A percentile compares a stretch with the other conserved stretches of the same genome.
These are phyloP conservation scores for Pichia sp. DNA, from an alignment of 1,139 yeast genomes.

Conservation along the genomic window DNA sequence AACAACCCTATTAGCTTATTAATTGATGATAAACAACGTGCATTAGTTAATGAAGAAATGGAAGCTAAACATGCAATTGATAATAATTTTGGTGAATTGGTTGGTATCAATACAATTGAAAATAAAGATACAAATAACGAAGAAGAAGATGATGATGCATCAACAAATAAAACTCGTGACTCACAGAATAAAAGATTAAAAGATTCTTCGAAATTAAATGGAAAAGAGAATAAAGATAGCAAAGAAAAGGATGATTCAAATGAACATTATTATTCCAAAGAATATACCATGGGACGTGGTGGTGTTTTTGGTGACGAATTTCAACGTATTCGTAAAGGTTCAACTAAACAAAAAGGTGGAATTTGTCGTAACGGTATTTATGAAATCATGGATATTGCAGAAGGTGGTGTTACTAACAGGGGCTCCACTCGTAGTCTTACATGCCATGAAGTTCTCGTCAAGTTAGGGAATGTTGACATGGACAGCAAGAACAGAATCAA, in stretches of 20 bases:
- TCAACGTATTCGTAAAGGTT: conserved; percentile 1
- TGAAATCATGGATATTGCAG: conserved; percentile 5
- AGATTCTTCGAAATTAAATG: too few species aligned
- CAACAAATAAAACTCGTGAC: not conserved
- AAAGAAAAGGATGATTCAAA: not conserved
- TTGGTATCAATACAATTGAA: not conserved
- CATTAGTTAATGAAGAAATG: not conserved
- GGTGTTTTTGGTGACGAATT: conserved; percentile 14
- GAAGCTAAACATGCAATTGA: conserved; percentile 4
- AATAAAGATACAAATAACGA: not conserved
- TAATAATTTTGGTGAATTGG: conserved; percentile 6
- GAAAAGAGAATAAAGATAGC: not conserved
- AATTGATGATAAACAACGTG: conserved; percentile 11
- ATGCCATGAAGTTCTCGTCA: conserved; percentile 14
- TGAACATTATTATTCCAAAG: conserved; percentile 6
- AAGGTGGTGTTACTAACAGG: not conserved
- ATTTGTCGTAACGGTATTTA: conserved; percentile 11
- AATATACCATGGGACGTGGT: conserved; percentile 17
- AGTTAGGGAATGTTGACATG: conserved; percentile 9
- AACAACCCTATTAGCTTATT: conserved; percentile 11
- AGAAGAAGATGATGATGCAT: not conserved
- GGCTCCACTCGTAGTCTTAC: not conserved
- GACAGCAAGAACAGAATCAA: conserved; percentile 17
- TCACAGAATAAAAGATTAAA: too few species aligned
- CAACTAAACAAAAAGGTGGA: conserved; percentile 8